Conservation (phyloP, 2,329 filamentous ascomycete species). For the Penicillium sp. region DNA sequence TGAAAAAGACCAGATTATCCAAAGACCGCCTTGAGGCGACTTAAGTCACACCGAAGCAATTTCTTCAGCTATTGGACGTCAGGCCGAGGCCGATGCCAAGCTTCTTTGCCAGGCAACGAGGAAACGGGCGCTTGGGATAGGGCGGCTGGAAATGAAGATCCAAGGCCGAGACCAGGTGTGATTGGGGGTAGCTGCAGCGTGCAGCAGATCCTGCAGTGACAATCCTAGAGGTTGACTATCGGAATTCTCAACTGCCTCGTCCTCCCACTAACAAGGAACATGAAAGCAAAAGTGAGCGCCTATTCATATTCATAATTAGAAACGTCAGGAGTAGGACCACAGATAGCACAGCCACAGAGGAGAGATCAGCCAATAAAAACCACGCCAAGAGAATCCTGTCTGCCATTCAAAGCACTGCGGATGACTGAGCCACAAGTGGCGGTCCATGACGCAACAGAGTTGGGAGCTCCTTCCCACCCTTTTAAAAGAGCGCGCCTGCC, state of each 20-base stretch:
- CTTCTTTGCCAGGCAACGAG: slow-evolving; percentile 25
- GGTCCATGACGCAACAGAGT: slow-evolving; percentile 39
- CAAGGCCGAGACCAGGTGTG: slow-evolving; percentile 2
- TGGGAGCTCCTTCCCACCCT: slow-evolving; percentile 57
- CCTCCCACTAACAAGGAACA: too few species aligned
- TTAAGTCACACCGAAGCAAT: slow-evolving; percentile 1
- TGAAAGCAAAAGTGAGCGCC: not conserved
- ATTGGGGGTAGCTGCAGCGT: slow-evolving; percentile 1
- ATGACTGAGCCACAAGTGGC: slow-evolving; percentile 18
- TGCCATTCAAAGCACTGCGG: too few species aligned
- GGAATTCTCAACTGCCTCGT: too few species aligned
- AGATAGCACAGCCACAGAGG: not conserved
- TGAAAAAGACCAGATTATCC: not conserved
- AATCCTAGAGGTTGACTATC: not conserved
- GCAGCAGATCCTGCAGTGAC: slow-evolving; percentile 5
- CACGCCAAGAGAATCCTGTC: too few species aligned
- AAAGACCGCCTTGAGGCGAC: not conserved
- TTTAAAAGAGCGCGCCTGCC: slow-evolving; percentile 34
- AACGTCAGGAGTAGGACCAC: not conserved
- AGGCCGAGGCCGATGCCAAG: slow-evolving; percentile 13
- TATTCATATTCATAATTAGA: slow-evolving; percentile 3
- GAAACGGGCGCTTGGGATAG: slow-evolving; percentile 25
- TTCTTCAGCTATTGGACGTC: slow-evolving; percentile 8
- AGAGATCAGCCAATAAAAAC: not conserved
- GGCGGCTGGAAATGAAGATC: slow-evolving; percentile 10